Percentiles rank a stretch among this genome's conserved stretches.
These are phyloP conservation scores for Kappamyces sp. DNA, from an alignment of 192 early-diverging fungal species.

Conservation along the genomic window DNA sequence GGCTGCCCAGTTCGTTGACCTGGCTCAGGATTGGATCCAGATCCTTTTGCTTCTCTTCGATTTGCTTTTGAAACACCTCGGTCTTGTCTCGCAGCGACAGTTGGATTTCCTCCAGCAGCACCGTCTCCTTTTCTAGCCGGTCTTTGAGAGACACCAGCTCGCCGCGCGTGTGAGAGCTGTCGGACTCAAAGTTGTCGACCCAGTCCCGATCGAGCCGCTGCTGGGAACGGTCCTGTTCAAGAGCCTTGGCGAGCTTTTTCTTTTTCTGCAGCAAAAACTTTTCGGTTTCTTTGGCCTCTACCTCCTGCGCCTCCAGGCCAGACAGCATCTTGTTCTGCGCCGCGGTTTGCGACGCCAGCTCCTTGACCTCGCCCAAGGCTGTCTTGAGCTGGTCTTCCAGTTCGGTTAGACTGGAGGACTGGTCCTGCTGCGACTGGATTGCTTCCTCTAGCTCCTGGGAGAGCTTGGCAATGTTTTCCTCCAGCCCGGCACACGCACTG, in stretches of 20 bases:
- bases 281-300: slow-evolving; percentile 79
- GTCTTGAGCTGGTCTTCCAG: slow-evolving; percentile 8
- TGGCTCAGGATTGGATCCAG: slow-evolving; percentile 84
- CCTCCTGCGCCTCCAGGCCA: slow-evolving; percentile 68
- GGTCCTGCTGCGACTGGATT: slow-evolving; percentile 3
- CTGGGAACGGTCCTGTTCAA: slow-evolving; percentile 57
- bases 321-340: slow-evolving; percentile 3
- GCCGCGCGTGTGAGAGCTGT: slow-evolving; percentile 45
- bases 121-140: slow-evolving; percentile 60
- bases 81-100: slow-evolving; percentile 78
- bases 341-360: slow-evolving; percentile 7
- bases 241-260: slow-evolving; percentile 66
- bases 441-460: slow-evolving; percentile 15
- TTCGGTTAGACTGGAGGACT: slow-evolving; percentile 7
- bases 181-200: slow-evolving; percentile 64
- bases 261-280: slow-evolving; percentile 73
- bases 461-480: slow-evolving; percentile 11
- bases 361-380: slow-evolving; percentile 11
- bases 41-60: slow-evolving; percentile 79
- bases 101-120: slow-evolving; percentile 68
- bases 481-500: neutral
- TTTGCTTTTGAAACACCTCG: slow-evolving; percentile 66
- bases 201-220: slow-evolving; percentile 57
- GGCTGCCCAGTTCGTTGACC: slow-evolving; percentile 65
- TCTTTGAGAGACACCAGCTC: slow-evolving; percentile 62